These are phyloP conservation scores for Gossypium lobatum DNA, from an alignment of 441 rosid genomes.

Conservation along the genomic window DNA sequence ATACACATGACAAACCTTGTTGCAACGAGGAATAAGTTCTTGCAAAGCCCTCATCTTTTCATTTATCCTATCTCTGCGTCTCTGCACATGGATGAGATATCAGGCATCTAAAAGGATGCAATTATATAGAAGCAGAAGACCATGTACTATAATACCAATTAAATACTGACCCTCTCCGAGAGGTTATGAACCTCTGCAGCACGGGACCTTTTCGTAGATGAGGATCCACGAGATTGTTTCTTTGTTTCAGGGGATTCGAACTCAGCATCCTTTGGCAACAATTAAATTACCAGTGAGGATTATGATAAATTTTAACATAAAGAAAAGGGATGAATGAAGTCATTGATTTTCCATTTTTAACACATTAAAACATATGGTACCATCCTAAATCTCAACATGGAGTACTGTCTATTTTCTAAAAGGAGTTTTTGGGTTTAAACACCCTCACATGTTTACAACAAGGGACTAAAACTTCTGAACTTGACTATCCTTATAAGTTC, in stretches of 20 bases:
- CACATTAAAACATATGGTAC: not conserved
- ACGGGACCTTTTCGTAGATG: slow-evolving; percentile 72
- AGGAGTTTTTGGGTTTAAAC: not conserved
- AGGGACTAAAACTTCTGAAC: not conserved
- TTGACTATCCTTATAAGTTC: not conserved
- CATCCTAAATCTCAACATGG: not conserved
- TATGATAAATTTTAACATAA: not conserved
- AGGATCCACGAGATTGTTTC: slow-evolving; percentile 52
- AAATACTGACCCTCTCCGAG: slow-evolving; percentile 73
- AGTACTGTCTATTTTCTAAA: not conserved
- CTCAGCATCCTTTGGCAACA: slow-evolving; percentile 43
- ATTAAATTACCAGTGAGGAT: not conserved
- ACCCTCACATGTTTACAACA: not conserved
- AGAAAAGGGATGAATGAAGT: not conserved
- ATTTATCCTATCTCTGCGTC: slow-evolving; percentile 79
- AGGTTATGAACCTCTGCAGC: slow-evolving; percentile 96
- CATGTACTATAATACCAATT: not conserved
- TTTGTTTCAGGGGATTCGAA: slow-evolving; percentile 47
- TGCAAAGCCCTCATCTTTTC: slow-evolving; percentile 82
- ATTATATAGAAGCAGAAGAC: not conserved
- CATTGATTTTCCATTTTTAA: not conserved
- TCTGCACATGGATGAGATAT: slow-evolving; percentile 32
- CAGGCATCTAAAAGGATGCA: slow-evolving; percentile 4
- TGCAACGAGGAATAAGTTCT: slow-evolving; percentile 84
- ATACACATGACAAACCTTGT: slow-evolving; percentile 45